phyloP scores from a whole-genome alignment of 192 early-diverging fungal genomes.

The Umbelopsis vinacea region DNA sequence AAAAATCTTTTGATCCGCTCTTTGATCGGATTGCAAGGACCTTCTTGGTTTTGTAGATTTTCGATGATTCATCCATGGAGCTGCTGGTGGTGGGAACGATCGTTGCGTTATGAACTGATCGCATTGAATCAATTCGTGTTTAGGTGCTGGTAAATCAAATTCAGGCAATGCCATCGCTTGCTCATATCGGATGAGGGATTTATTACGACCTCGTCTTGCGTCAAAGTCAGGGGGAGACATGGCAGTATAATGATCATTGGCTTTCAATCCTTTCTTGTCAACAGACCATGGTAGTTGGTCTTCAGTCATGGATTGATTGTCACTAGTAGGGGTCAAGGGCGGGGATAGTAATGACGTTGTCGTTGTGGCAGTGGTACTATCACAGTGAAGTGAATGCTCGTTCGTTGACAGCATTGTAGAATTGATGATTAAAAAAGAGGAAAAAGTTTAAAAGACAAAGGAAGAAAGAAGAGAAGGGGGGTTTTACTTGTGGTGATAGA shows the following conservation, averaged over 20 bases:
- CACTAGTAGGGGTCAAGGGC: conserved; percentile 7
- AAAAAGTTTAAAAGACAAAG: neutral
- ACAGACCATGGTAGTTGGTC: conserved; percentile 6
- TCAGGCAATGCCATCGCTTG: conserved; percentile 1
- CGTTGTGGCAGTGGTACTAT: neutral
- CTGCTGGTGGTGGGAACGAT: neutral
- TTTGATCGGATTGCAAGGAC: conserved; percentile 4
- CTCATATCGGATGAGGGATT: conserved; percentile 13
- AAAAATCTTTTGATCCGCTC: conserved; percentile 11
- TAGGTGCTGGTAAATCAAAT: neutral
- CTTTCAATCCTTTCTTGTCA: neutral
- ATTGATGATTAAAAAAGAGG: neutral
- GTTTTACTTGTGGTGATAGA: neutral
- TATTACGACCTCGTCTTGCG: neutral
- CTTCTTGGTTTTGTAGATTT: conserved; percentile 3
- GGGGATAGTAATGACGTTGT: conserved; percentile 19
- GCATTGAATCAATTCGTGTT: conserved; percentile 11
- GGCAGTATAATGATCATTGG: conserved; percentile 1
- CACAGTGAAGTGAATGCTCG: neutral
- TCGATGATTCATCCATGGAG: neutral
- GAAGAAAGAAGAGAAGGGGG: neutral
- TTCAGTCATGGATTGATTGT: conserved; percentile 17
- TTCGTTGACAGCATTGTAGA: neutral
- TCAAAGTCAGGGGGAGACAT: neutral
- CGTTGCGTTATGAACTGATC: neutral